Conservation (phyloP, 257 asterid genomes). For the Echium plantagineum region DNA sequence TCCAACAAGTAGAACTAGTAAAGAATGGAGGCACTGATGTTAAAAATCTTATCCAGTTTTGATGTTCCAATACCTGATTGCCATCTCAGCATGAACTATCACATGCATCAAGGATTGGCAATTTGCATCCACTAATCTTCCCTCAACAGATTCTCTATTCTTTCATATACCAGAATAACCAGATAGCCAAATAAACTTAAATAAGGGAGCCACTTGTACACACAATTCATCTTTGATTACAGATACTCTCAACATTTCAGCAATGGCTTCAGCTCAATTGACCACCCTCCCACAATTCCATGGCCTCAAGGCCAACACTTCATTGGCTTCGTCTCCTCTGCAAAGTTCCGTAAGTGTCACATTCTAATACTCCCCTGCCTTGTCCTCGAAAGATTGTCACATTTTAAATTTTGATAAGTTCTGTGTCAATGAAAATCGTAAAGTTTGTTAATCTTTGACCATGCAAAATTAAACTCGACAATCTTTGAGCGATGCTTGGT, state of each 20-base stretch:
- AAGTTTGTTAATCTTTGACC: no score
- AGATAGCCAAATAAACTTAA: not conserved
- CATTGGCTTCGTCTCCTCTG: slow-evolving; percentile 45
- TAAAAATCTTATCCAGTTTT: slow-evolving; percentile 45
- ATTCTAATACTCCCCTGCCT: not conserved
- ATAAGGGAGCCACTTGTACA: slow-evolving; percentile 1
- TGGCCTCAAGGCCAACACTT: slow-evolving; percentile 48
- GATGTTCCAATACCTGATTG: slow-evolving; percentile 26
- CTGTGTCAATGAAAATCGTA: not conserved
- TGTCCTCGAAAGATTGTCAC: no score
- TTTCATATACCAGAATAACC: slow-evolving; percentile 1
- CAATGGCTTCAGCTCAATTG: slow-evolving; percentile 58
- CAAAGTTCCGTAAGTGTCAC: slow-evolving; percentile 43
- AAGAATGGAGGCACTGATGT: not conserved
- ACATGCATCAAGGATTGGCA: slow-evolving; percentile 35
- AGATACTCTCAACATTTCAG: slow-evolving; percentile 1
- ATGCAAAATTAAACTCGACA: no score
- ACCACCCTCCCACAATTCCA: slow-evolving; percentile 75
- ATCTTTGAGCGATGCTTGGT: no score
- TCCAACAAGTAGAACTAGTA: not conserved
- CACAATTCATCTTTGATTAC: not conserved
- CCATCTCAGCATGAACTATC: slow-evolving; percentile 54
- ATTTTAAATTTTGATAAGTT: no score
- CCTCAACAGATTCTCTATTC: slow-evolving; percentile 22
- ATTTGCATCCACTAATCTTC: slow-evolving; percentile 47